Conservation (phyloP, 495 filamentous ascomycete species). For the Lasiosphaeris hirsuta region DNA sequence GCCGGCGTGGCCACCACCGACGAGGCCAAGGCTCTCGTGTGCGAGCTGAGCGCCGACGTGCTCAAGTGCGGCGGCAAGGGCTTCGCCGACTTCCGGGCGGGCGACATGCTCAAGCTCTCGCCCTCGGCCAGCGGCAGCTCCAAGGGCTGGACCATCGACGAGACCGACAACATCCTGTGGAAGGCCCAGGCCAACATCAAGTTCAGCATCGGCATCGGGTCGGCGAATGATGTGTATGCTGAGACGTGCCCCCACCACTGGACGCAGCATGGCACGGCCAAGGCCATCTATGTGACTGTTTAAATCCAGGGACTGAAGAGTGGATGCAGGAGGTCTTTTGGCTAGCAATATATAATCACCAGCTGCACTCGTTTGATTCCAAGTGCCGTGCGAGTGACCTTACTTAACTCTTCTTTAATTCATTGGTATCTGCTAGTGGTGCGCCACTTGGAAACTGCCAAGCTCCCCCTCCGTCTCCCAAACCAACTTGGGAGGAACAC, state of each 20-base stretch:
- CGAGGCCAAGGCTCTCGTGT: constrained; percentile 18
- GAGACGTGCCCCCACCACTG: constrained; percentile 26
- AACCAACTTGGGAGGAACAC: too few relatives aligned
- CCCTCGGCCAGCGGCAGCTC: neutral
- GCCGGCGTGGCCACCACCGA: constrained; percentile 13
- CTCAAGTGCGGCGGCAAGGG: constrained; percentile 25
- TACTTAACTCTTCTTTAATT: too few relatives aligned
- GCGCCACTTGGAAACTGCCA: too few relatives aligned
- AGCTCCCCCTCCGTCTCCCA: too few relatives aligned
- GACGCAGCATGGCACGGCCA: constrained; percentile 15
- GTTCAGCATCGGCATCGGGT: constrained; percentile 16
- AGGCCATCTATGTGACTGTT: constrained; percentile 13
- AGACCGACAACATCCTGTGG: constrained; percentile 20
- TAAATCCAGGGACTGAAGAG: too few relatives aligned
- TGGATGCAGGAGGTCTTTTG: too few relatives aligned
- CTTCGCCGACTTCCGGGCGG: constrained; percentile 10
- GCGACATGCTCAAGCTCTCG: constrained; percentile 21
- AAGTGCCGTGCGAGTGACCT: too few relatives aligned
- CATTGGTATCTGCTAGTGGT: too few relatives aligned
- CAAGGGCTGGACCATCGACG: constrained; percentile 21
- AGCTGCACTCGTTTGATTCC: too few relatives aligned
- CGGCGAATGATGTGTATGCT: constrained; percentile 14
- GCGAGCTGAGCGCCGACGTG: constrained; percentile 18
- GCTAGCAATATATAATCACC: too few relatives aligned
- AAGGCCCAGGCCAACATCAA: constrained; percentile 16